Conservation (phyloP, 805 yeast species). For the Schwanniomyces sp. region DNA sequence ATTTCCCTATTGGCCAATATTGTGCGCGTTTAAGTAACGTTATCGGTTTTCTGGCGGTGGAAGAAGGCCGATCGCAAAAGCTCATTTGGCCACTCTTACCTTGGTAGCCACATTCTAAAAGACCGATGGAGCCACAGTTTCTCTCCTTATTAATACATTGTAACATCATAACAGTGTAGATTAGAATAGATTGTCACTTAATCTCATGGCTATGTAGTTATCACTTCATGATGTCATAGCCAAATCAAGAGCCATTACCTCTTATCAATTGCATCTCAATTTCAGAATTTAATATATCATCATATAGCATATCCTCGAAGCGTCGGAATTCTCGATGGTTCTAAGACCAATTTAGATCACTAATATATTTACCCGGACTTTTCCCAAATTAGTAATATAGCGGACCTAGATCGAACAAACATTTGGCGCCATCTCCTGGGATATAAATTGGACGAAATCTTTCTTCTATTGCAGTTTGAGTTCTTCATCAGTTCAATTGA, state of each 20-base stretch:
- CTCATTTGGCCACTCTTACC: not conserved
- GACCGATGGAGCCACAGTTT: not conserved
- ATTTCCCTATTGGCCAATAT: too few species aligned
- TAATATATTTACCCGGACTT: constrained; percentile 4
- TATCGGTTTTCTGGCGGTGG: too few species aligned
- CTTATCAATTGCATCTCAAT: too few species aligned
- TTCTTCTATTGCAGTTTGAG: not conserved
- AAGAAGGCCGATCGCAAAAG: not conserved
- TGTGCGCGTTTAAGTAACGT: too few species aligned
- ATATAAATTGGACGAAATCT: constrained; percentile 4
- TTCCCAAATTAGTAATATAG: constrained; percentile 8
- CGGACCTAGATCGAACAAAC: constrained; percentile 9
- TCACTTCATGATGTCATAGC: too few species aligned
- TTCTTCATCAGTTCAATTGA: not conserved
- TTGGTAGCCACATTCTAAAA: not conserved
- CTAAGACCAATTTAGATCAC: not conserved
- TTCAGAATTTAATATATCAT: too few species aligned
- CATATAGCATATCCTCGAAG: too few species aligned
- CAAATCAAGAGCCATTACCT: too few species aligned
- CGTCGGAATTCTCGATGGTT: not conserved
- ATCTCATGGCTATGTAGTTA: too few species aligned
- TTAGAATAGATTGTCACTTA: too few species aligned
- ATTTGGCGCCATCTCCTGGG: not conserved
- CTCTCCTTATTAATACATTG: too few species aligned
- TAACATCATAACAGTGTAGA: too few species aligned